Conservation (phyloP, 1,284 basidiomycete species). For the Sporisorium reilianum region DNA sequence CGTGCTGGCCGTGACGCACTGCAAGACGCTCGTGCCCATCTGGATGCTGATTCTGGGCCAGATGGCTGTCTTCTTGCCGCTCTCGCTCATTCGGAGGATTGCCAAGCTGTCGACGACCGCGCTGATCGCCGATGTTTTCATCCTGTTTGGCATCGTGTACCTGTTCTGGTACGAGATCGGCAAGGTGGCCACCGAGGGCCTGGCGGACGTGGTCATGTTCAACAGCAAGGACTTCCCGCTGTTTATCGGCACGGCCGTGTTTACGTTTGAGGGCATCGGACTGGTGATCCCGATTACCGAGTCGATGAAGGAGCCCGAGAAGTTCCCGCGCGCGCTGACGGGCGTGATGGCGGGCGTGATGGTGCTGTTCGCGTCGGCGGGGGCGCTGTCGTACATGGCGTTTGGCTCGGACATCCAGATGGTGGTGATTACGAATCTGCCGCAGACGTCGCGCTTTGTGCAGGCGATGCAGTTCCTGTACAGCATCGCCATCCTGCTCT, state of each 20-base stretch:
- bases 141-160: slow-evolving; percentile 80
- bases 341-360: slow-evolving; percentile 89
- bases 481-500: slow-evolving; percentile 86
- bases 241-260: slow-evolving; percentile 95
- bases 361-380: slow-evolving; percentile 86
- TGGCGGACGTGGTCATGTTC: slow-evolving; percentile 84
- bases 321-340: slow-evolving; percentile 88
- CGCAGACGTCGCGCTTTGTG: slow-evolving; percentile 85
- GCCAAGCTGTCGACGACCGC: slow-evolving; percentile 89
- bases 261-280: slow-evolving; percentile 98
- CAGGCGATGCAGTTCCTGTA: slow-evolving; percentile 78
- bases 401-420: slow-evolving; percentile 90
- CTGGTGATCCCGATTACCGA: slow-evolving; percentile 97
- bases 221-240: slow-evolving; percentile 90
- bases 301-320: slow-evolving; percentile 88
- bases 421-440: slow-evolving; percentile 94
- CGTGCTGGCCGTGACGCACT: slow-evolving; percentile 84
- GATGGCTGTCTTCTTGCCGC: slow-evolving; percentile 78
- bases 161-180: slow-evolving; percentile 66
- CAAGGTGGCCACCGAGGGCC: slow-evolving; percentile 51
- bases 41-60: slow-evolving; percentile 86
- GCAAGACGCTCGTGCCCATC: slow-evolving; percentile 78
- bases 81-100: slow-evolving; percentile 64
- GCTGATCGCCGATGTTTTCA: slow-evolving; percentile 93
- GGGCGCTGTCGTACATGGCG: slow-evolving; percentile 86